Conservation (phyloP, 139 green algal genomes). For the Protoeuglena noctilucae region DNA sequence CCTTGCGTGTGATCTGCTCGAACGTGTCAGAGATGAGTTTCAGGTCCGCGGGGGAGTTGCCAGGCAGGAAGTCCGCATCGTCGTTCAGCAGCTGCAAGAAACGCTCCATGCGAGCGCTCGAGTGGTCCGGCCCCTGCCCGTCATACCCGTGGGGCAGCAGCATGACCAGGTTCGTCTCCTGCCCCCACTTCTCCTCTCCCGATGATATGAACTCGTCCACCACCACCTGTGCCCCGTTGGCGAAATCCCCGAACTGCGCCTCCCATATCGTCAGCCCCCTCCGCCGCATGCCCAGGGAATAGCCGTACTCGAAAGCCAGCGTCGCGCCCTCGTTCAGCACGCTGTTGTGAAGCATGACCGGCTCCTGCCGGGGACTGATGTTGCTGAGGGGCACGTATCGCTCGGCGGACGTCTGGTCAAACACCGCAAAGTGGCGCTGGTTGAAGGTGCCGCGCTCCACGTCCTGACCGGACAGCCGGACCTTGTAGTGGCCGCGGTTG, state of each 20-base stretch:
- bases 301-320: conserved; percentile 73
- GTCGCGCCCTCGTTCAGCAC: conserved; percentile 43
- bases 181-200: conserved; percentile 66
- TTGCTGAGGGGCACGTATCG: conserved; percentile 28
- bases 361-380: conserved; percentile 34
- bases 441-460: conserved; percentile 65
- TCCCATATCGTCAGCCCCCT: conserved; percentile 56
- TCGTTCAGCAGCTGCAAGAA: conserved; percentile 49
- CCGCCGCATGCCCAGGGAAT: conserved; percentile 33
- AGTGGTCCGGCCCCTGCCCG: conserved; percentile 70
- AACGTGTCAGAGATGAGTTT: conserved; percentile 18
- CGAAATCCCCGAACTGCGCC: conserved; percentile 83
- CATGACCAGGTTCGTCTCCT: conserved; percentile 49
- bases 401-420: conserved; percentile 30
- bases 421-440: conserved; percentile 52
- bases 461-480: conserved; percentile 62
- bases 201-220: conserved; percentile 63
- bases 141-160: conserved; percentile 75
- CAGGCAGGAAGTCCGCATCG: conserved; percentile 46
- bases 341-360: conserved; percentile 40
- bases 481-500: conserved; percentile 7
- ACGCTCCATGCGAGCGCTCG: conserved; percentile 48
- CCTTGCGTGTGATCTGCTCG: conserved; percentile 18
- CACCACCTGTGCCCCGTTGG: conserved; percentile 68
- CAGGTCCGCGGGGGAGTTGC: conserved; percentile 15